Base-by-base conservation (phyloP, 2,329 filamentous ascomycete species). In the Juglanconis juglandina region DNA sequence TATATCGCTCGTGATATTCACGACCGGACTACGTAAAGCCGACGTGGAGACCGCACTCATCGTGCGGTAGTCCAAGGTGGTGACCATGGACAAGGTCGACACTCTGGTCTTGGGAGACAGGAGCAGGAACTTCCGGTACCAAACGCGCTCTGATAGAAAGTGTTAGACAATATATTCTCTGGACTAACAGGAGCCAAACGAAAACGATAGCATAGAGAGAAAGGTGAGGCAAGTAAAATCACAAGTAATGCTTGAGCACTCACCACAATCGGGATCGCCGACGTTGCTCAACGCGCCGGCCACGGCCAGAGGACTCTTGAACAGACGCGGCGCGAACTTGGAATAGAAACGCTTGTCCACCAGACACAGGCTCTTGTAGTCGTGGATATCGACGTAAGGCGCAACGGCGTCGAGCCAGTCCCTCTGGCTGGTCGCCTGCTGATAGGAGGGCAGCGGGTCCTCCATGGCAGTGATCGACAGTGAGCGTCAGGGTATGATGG, bases 351-450 rank as follows among this genome's bases (percentile, higher is more conserved):
- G 76, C 46, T 66, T 70, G 52, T 73, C 78, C 9, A 85, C 82
- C 42, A 77, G 76, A 66, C 80, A 84, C 48, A 84, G 76, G 7
- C 70, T 69, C 32, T 72, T 66, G 65, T 80, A 81, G 66, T 81
- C 76, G 5, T 66, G 59, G 47, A 74, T 64, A 2, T 69, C 66
- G 51, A 84, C 64, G 64, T 78, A 79, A 1, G 79, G 76, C 6
- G 76, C 79, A 11, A 77, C 77, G 4, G 85, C 63, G 35, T 69
- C 69, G 14, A 84, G 72, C 80, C 82, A 84, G 72, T 85, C 77
- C 56, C 68, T 67, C 9, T 68, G 71, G 7, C 73, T 66, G 2
- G 74, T 77, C 56, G 83, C 82, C 61, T 84, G 77, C 54, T 76
- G 71, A 68, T 86, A 86, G 0, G 83, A 82, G 1, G 83, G 82